Evolutionary conservation across 345 rosid genomes (phyloP), one percentile per base, ranked within the genome.

Genomic region (Eucalyptus regnans): DNA sequence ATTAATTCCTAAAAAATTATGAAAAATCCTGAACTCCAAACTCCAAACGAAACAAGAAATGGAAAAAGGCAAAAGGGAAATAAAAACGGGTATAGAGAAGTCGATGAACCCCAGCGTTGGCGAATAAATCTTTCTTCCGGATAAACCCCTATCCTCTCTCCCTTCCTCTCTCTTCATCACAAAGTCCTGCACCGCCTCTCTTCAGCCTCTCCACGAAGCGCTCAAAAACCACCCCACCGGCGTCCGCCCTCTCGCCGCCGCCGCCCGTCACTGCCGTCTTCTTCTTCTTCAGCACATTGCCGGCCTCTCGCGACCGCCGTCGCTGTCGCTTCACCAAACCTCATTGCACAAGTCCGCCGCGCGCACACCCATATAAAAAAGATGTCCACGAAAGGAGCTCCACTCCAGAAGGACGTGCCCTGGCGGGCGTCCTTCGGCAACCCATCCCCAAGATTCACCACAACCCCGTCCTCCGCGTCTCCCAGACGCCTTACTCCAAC

Each of bases 371-470:
- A 37, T 20, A 20, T 71, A 71, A 23, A 4, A 51, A 2, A 4
- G 84, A 96, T 95, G 98, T 92, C 97, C 46, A 96, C 88, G 91
- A 97, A 92, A 90, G 95, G 92, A 37, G 93, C 92, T 15, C 87
- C 90, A 68, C 95, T 96, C 62, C 94, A 91, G 56, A 95, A 93
- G 89, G 99, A 97, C 54, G 97, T 91, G 37, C 99, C 98, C 2
- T 96, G 99, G 97, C 90, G 98, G 87, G 96, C 93, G 43, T 90
- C 96, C 1, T 86, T 94, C 1, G 89, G 80, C 27, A 97, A 90
- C 94, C 97, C 87, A 49, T 97, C 86, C 98, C 99, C 86, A 96
- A 89, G 92, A 95, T 97, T 87, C 95, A 94, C 90, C 96, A 91
- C 86, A 92, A 96, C 54, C 96, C 97, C 66, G 29, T 96, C 91